Evolutionary conservation across 495 filamentous ascomycete genomes (phyloP), one percentile per base, ranked within the genome.

Genomic region (Aspergillus heteromorphus): DNA sequence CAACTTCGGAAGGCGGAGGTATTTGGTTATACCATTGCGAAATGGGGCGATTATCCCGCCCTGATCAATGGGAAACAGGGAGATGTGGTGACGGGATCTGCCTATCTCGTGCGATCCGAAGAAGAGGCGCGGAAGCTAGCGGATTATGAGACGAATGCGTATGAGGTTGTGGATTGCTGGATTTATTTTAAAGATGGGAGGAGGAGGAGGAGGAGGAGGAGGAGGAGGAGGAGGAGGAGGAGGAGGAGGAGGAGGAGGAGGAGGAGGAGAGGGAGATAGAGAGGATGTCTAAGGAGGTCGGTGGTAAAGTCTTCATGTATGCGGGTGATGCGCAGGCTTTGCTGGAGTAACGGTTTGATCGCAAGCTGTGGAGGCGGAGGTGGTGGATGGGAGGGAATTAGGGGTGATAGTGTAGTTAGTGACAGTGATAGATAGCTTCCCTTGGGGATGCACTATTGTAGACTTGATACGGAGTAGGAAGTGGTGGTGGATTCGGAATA

Each of bases 41-140:
- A 61, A 54, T 63, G 60, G 63, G 63, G 54, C 23, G 57, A 63
- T 59, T 59, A 63, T 55, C 55, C 53, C 21, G 53, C 60, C 20
- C 48, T 66, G 36, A 53, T 66, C 45, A 52, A 63, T 17, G 57
- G 60, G 11, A 34, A 54, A 30, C 51, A 41, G 16, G 55, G 40
- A 13, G 43, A 66, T 25, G 57, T 55, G 13, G 48, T 66, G 52
- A 19, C 42, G 1, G 60, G 63, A 21, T 52, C 38, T 48, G 56
- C 54, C 4, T 60, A 60, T 27, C 47, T 60, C 19, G 57, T 58
- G 23, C 55, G 45, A 23, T 53, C 51, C 6, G 45, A 54, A 41
- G 60, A 60, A 42, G 60, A 58, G 23, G 55, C 50, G 9, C 48
- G 51, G 40, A 65, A 54, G 41, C 42, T 62, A 13, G 51, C 56